These are phyloP conservation scores for Drechslera avenae DNA, from an alignment of 2,329 filamentous ascomycete species.

Conservation along the genomic window DNA sequence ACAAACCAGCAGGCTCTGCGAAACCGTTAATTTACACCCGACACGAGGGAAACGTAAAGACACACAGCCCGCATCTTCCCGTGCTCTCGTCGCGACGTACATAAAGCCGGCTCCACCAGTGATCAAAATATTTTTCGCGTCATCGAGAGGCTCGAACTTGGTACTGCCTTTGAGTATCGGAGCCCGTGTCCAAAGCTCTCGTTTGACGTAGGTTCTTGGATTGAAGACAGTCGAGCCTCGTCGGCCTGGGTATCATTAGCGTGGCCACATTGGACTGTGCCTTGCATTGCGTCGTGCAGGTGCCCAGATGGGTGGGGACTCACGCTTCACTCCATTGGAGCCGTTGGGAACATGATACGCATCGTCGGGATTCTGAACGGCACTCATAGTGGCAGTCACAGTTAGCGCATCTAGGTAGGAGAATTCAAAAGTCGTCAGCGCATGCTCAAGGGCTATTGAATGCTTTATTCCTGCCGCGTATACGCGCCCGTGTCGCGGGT, in stretches of 20 bases:
- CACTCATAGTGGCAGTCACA: conserved; percentile 30
- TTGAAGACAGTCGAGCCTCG: conserved; percentile 49
- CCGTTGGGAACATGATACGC: conserved; percentile 14
- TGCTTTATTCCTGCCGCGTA: background rate
- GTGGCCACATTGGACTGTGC: conserved; percentile 8
- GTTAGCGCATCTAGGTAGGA: background rate
- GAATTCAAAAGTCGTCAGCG: background rate
- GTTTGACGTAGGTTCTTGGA: conserved; percentile 55
- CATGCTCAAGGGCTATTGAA: conserved; percentile 8
- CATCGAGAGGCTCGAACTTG: conserved; percentile 69
- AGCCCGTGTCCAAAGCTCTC: conserved; percentile 72
- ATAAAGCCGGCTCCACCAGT: conserved; percentile 87
- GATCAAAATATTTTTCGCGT: conserved; percentile 80
- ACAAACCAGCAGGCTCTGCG: conserved; percentile 80
- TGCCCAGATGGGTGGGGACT: conserved; percentile 15
- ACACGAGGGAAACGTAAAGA: background rate
- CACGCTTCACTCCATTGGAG: conserved; percentile 35
- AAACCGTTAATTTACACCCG: conserved; percentile 17
- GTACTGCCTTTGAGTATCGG: conserved; percentile 72
- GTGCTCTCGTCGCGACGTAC: conserved; percentile 55
- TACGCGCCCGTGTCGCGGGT: background rate
- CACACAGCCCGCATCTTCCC: conserved; percentile 8
- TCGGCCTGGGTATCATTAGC: conserved; percentile 28
- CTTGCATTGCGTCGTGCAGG: conserved; percentile 5
- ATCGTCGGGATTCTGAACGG: conserved; percentile 31